Conservation (phyloP, 176 grass and related monocot genomes). For the Pontederia paniculata region DNA sequence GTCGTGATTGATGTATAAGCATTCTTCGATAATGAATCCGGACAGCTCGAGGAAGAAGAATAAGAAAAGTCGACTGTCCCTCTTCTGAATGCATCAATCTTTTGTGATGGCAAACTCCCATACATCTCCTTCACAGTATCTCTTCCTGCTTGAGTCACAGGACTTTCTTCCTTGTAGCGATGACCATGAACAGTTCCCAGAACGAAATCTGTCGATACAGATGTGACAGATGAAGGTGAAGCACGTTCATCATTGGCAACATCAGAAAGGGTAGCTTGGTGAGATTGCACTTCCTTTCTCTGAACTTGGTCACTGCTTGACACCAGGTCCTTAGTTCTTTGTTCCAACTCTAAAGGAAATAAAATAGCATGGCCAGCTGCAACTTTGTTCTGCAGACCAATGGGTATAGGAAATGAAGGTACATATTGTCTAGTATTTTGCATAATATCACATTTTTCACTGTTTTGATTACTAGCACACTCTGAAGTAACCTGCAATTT, state of each 20-base stretch:
- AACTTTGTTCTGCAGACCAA: slow-evolving; percentile 12
- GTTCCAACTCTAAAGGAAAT: slow-evolving; percentile 30
- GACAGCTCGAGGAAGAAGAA: slow-evolving; percentile 21
- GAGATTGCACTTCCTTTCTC: slow-evolving; percentile 20
- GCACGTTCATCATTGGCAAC: slow-evolving; percentile 19
- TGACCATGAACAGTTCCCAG: slow-evolving; percentile 47
- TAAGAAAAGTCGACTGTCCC: slow-evolving; percentile 26
- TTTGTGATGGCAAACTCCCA: slow-evolving; percentile 21
- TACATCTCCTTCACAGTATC: slow-evolving; percentile 18
- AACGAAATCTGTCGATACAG: slow-evolving; percentile 74
- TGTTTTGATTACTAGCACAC: slow-evolving; percentile 24
- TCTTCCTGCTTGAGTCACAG: slow-evolving; percentile 11
- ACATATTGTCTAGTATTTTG: slow-evolving; percentile 1
- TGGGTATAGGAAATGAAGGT: slow-evolving; percentile 25
- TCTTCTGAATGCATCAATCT: slow-evolving; percentile 30
- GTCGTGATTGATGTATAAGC: slow-evolving; percentile 21
- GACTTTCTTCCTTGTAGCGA: slow-evolving; percentile 30
- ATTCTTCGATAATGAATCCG: slow-evolving; percentile 8
- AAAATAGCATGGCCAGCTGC: slow-evolving; percentile 37
- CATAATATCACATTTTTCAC: slow-evolving; percentile 17
- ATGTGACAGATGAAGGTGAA: slow-evolving; percentile 40
- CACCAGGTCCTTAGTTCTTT: slow-evolving; percentile 45
- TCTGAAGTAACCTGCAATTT: slow-evolving; percentile 31
- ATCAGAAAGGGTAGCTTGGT: slow-evolving; percentile 16
- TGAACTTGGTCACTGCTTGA: slow-evolving; percentile 44